Evolutionary conservation across 2,329 filamentous ascomycete genomes (phyloP).

Genomic region (Albophoma yamanashiensis): DNA sequence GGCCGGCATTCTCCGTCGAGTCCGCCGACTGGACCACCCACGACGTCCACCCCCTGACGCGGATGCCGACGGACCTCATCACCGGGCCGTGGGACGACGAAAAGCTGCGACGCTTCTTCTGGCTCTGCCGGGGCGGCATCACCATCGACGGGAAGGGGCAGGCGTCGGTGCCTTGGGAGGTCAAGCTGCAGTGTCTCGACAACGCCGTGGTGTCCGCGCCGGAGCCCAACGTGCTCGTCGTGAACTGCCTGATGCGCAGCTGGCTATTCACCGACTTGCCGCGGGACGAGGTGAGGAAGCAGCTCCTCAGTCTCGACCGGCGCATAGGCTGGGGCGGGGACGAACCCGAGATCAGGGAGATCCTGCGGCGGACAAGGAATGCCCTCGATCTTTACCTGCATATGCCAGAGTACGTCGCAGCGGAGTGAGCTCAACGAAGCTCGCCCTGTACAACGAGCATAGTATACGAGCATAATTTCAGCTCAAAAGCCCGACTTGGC

Average conservation of each 20-base stretch:
- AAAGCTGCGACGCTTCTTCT: constrained; percentile 30
- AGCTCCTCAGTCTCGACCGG: constrained; percentile 13
- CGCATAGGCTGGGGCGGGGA: constrained; percentile 21
- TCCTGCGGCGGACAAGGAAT: constrained; percentile 11
- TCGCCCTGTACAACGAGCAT: background rate
- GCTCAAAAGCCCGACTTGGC: background rate
- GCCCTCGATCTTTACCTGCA: constrained; percentile 2
- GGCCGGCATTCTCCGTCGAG: constrained; percentile 11
- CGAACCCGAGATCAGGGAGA: constrained; percentile 8
- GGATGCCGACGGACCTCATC: constrained; percentile 28
- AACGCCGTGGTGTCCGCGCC: constrained; percentile 20
- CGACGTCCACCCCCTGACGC: constrained; percentile 27
- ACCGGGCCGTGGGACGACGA: constrained; percentile 31
- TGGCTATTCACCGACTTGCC: constrained; percentile 18
- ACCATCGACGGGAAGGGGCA: constrained; percentile 15
- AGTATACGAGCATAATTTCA: background rate
- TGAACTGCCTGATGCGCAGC: constrained; percentile 18
- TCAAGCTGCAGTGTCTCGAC: constrained; percentile 23
- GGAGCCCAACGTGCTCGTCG: constrained; percentile 16
- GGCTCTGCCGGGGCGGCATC: constrained; percentile 30
- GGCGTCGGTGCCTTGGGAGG: constrained; percentile 27
- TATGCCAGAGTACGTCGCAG: constrained; percentile 1
- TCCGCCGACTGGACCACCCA: constrained; percentile 11
- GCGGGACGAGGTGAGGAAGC: constrained; percentile 15
- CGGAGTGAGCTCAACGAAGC: background rate